phyloP scores from a whole-genome alignment of 371 early-diverging fungal genomes.

The Nematocida sp. region DNA sequence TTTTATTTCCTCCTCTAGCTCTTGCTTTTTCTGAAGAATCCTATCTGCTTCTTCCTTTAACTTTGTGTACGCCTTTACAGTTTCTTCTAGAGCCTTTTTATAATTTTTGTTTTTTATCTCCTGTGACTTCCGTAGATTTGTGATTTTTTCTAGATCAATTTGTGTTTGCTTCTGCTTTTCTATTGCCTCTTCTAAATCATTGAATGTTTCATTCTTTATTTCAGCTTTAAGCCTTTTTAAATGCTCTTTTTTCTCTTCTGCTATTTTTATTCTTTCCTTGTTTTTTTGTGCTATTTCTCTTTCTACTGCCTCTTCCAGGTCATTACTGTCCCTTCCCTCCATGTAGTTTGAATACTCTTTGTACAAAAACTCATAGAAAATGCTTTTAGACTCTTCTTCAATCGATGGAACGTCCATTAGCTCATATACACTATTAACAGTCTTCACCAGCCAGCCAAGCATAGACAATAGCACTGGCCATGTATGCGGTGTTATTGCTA shows the following conservation, averaged over 20 bases:
- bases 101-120: conserved; percentile 67
- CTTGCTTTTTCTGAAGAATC: conserved; percentile 40
- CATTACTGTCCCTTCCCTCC: conserved; percentile 61
- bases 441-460: conserved; percentile 78
- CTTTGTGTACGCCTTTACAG: conserved; percentile 37
- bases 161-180: conserved; percentile 59
- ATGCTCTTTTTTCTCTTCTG: conserved; percentile 11
- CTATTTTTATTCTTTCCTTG: conserved; percentile 34
- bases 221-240: conserved; percentile 11
- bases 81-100: conserved; percentile 54
- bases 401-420: background rate
- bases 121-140: conserved; percentile 58
- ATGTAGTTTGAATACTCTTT: conserved; percentile 69
- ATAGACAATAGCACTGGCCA: conserved; percentile 83
- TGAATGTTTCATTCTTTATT: conserved; percentile 54
- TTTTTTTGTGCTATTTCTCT: conserved; percentile 27
- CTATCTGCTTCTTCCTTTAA: conserved; percentile 58
- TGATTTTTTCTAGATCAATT: conserved; percentile 65
- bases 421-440: background rate
- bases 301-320: conserved; percentile 31
- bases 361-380: conserved; percentile 68
- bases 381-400: conserved; percentile 49
- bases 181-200: conserved; percentile 53
- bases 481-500: conserved; percentile 77
- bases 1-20: conserved; percentile 72